These are phyloP conservation scores for Angomonas deanei DNA, from an alignment of 208 protist genomes.

Conservation along the genomic window DNA sequence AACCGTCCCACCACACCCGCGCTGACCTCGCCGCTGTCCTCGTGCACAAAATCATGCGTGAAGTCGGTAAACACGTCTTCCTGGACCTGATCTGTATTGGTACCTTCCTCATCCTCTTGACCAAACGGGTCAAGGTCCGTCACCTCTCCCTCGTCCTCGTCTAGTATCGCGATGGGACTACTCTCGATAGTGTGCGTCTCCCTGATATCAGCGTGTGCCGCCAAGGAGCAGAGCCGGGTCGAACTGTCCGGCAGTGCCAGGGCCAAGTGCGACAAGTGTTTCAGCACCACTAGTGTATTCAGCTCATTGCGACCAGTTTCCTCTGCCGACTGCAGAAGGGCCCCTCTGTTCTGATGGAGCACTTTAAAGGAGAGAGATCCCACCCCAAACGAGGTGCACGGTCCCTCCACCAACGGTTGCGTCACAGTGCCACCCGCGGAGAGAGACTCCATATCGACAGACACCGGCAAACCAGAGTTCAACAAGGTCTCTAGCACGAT, in stretches of 20 bases:
- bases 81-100: neutral
- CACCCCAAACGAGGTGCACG: neutral
- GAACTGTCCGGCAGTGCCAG: too few relatives aligned
- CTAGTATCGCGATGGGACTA: too few relatives aligned
- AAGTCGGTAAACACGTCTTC: too few relatives aligned
- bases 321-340: neutral
- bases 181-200: too few relatives aligned
- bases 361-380: neutral
- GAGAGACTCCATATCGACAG: neutral
- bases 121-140: neutral
- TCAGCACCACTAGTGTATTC: neutral
- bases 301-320: neutral
- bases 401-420: neutral
- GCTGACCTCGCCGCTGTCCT: neutral
- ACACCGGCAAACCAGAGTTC: conserved; percentile 38
- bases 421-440: too few relatives aligned
- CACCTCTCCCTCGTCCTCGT: neutral
- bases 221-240: too few relatives aligned
- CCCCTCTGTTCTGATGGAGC: neutral
- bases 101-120: neutral
- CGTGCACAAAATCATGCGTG: neutral
- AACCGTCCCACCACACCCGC: neutral
- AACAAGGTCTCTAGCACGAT: conserved; percentile 41
- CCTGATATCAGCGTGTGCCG: too few relatives aligned
- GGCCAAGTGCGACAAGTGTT: too few relatives aligned